Percentiles rank a stretch among this genome's conserved stretches.
Evolutionary conservation across 371 early-diverging fungal genomes (phyloP).

Genomic region (Globomyces sp.): DNA sequence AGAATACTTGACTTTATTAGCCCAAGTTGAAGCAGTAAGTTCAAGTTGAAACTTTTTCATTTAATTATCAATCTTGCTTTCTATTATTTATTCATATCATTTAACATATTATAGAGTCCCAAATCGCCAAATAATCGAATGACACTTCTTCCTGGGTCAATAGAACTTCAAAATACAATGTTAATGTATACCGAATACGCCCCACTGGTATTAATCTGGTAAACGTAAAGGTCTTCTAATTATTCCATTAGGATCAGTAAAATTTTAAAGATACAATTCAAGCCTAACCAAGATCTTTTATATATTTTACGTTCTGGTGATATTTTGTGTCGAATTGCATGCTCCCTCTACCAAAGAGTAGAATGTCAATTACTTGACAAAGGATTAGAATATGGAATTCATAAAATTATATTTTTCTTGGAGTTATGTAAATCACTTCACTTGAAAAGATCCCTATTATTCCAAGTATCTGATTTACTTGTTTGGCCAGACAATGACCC

Average conservation of each 20-base stretch:
- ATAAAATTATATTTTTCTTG: conserved; percentile 52
- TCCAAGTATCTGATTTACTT: conserved; percentile 38
- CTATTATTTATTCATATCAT: background rate
- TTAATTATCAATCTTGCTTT: conserved; percentile 16
- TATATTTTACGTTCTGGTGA: conserved; percentile 41
- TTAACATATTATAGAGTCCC: conserved; percentile 12
- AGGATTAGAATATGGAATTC: conserved; percentile 46
- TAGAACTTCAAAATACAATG: conserved; percentile 23
- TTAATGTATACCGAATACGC: conserved; percentile 40
- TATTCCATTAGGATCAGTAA: conserved; percentile 15
- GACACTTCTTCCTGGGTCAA: conserved; percentile 12
- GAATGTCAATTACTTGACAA: conserved; percentile 44
- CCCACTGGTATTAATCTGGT: conserved; percentile 42
- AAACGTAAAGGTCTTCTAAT: background rate
- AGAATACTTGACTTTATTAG: conserved; percentile 28
- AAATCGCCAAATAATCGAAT: conserved; percentile 6
- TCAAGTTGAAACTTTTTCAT: conserved; percentile 11
- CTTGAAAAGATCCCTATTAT: conserved; percentile 39
- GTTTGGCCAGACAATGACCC: conserved; percentile 32
- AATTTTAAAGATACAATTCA: conserved; percentile 8
- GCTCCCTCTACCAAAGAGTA: conserved; percentile 39
- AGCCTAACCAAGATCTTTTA: conserved; percentile 28
- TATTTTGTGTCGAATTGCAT: conserved; percentile 39
- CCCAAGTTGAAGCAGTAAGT: conserved; percentile 26
- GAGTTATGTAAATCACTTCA: conserved; percentile 49